Base-by-base conservation (phyloP, 2,329 filamentous ascomycete species). In the Oidium heveae region DNA sequence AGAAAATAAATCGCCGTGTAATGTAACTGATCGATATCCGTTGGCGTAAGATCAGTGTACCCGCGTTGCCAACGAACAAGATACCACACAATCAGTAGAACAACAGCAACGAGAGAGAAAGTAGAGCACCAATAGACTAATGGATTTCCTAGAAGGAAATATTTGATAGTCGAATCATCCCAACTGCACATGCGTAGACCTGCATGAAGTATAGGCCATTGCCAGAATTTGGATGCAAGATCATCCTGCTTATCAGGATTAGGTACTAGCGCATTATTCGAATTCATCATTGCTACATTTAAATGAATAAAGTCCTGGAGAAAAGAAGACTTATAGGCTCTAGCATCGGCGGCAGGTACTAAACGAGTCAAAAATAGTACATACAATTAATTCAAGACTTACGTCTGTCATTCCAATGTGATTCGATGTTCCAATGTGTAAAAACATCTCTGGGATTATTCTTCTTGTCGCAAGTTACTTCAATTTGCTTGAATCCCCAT, bases 231-330 rank as follows among this genome's bases (percentile, higher is more conserved):
- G 15, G 91, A 98, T 34, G 91, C 91, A 51, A 98, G 78, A 64
- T 98, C 91, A 64, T 98, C 91, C 68, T 98, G 91, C 76, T 98
- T 98, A 68, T 98, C 91, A 4, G 91, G 89, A 64, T 98, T 91
- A 4, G 91, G 91, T 20, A 98, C 86, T 49, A 98, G 79, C 24
- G 91, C 91, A 65, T 98, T 98, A 75, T 98, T 98, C 41, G 91
- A 96, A 3, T 91, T 98, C 89, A 96, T 95, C 91, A 98, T 98
- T 58, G 91, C 91, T 58, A 98, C 91, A 66, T 98, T 98, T 58
- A 96, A 73, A 68, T 98, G 91, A 59, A 98, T 82, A 64, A 98
- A 98, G 68, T 98, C 91, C 66, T 94, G 88, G 65, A 94, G 74
- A 75, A 98, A 98, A 2, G 93, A 91, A 37, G 89, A 96, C 71